Evolutionary conservation across 2,329 filamentous ascomycete species (phyloP).

Genomic region (Taxawa tesnikishii): DNA sequence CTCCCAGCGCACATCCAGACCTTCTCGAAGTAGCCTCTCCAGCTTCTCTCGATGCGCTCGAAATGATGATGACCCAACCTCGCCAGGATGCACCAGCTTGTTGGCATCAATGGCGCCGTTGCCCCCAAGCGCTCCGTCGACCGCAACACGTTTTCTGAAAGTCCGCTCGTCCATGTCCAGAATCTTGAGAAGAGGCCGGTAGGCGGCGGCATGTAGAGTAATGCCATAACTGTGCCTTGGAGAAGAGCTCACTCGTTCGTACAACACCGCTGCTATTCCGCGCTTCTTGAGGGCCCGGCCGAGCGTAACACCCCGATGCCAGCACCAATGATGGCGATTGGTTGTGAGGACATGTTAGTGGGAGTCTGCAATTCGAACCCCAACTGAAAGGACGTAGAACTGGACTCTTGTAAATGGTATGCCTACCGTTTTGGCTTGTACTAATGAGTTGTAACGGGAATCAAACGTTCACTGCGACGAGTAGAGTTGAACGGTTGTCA

Average conservation of each 20-base stretch:
- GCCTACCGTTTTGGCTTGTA: too few species aligned
- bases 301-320: constrained; percentile 33
- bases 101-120: constrained; percentile 11
- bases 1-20: constrained; percentile 23
- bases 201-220: constrained; percentile 22
- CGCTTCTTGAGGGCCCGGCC: constrained; percentile 20
- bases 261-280: constrained; percentile 20
- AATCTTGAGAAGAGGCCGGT: constrained; percentile 18
- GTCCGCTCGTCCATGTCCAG: constrained; percentile 19
- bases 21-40: constrained; percentile 22
- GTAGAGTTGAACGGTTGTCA: too few species aligned
- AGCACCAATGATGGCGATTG: constrained; percentile 27
- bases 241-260: constrained; percentile 18
- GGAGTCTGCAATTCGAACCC: too few species aligned
- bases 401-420: too few species aligned
- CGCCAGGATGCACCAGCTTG: constrained; percentile 1
- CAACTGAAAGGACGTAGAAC: too few species aligned
- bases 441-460: too few species aligned
- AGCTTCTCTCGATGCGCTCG: constrained; percentile 23
- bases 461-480: too few species aligned
- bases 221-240: constrained; percentile 26
- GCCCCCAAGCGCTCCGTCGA: constrained; percentile 18
- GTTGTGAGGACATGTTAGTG: too few species aligned
- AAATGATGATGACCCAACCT: constrained; percentile 12
- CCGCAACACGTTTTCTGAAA: constrained; percentile 20